Percentiles rank a stretch among this genome's conserved stretches.
Conservation (phyloP, 1,284 basidiomycete genomes). For the Trichosporon ovoides region DNA sequence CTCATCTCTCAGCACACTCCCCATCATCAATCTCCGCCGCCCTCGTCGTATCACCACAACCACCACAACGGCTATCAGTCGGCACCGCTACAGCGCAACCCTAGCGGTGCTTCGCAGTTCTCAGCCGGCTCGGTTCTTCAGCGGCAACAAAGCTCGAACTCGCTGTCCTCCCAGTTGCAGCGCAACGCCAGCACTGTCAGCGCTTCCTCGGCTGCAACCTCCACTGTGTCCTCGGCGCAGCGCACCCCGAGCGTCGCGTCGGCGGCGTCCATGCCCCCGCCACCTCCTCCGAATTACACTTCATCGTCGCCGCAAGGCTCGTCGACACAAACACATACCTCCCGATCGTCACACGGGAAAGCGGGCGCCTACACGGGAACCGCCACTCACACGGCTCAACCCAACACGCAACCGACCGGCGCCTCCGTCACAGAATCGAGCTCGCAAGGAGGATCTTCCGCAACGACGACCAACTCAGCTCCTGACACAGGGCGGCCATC, state of each 20-base stretch:
- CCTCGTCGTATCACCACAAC: background rate
- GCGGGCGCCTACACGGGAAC: background rate
- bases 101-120: slow-evolving; percentile 3
- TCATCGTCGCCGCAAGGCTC: background rate
- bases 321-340: background rate
- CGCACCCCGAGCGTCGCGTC: slow-evolving; percentile 1
- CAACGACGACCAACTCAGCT: too few relatives aligned
- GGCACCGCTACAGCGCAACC: background rate
- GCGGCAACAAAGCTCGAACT: background rate
- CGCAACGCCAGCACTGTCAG: slow-evolving; percentile 3
- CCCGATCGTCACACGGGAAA: slow-evolving; percentile 3
- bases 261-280: slow-evolving; percentile 4
- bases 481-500: background rate
- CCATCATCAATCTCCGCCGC: background rate
- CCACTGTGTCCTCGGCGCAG: background rate
- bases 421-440: background rate
- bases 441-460: background rate
- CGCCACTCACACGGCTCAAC: background rate
- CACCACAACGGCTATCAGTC: background rate
- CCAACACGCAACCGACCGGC: background rate
- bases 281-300: background rate
- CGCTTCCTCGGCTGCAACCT: background rate
- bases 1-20: background rate
- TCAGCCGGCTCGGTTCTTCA: slow-evolving; percentile 1
- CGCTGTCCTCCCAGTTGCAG: background rate